Evolutionary conservation across 2,329 filamentous ascomycete genomes (phyloP), one percentile per base, ranked within the genome.

Genomic region (Apiospora sp.): DNA sequence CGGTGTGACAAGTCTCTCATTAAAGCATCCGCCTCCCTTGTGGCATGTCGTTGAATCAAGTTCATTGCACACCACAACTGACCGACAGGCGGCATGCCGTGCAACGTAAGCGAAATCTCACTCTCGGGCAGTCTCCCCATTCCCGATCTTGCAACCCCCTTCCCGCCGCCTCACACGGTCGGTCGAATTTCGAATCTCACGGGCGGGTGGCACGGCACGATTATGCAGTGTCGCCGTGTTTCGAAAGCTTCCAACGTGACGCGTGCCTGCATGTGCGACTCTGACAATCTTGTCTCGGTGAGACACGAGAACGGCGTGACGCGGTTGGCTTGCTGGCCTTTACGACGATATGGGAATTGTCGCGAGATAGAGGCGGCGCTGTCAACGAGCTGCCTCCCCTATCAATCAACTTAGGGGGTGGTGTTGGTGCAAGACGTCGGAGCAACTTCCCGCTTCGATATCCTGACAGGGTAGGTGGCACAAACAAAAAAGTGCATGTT

Each of bases 221-320:
- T 12, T 34, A 37, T 64, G 58, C 58, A 6, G 58, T 64, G 34
- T 12, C 19, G 41, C 58, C 30, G 34, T 64, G 19, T 64, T 61
- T 64, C 58, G 58, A 64, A 41, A 41, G 58, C 34, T 64, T 41
- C 22, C 58, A 64, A 64, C 58, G 34, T 41, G 58, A n/a, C 58
- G 58, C 58, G 58, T 64, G 58, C 58, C 58, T 64, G 58, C 58
- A 64, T 64, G 58, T 64, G 54, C 54, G 58, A 64, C 58, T 64
- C 58, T 64, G 58, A 41, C 58, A 24, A 41, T 41, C 58, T 64
- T 41, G 58, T 64, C 34, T 64, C 22, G 10, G 58, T 41, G 34
- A 41, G 58, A 64, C 54, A 61, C 58, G 58, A 64, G 58, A 64
- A 64, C 58, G 58, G 58, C 58, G 41, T n/a, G 19, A 41, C 13